These are phyloP conservation scores for Trichoderma arundinaceum DNA, from an alignment of 2,329 filamentous ascomycete genomes.

Conservation along the genomic window DNA sequence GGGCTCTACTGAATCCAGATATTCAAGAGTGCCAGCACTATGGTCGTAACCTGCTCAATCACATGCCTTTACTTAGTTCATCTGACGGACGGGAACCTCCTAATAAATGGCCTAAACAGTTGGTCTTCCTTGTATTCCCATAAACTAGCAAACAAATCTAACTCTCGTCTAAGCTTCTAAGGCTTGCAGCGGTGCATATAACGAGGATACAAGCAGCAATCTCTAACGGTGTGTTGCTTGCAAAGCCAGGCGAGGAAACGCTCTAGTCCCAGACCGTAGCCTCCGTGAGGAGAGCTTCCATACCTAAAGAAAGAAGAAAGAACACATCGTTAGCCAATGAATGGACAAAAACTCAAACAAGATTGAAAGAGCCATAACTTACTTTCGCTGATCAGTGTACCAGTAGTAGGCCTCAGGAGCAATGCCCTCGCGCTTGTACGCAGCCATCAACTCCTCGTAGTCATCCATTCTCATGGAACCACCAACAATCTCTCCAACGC, in stretches of 20 bases:
- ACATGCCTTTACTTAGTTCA: background rate
- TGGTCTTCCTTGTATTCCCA: constrained; percentile 13
- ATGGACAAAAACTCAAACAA: background rate
- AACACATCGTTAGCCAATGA: constrained; percentile 1
- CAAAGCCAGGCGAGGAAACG: constrained; percentile 65
- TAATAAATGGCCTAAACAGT: background rate
- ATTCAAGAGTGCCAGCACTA: background rate
- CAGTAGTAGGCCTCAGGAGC: constrained; percentile 89
- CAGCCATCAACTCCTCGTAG: constrained; percentile 85
- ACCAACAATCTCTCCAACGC: constrained; percentile 95
- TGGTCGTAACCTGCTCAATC: background rate
- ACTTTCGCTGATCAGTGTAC: constrained; percentile 97
- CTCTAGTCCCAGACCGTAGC: constrained; percentile 78
- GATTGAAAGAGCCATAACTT: constrained; percentile 16
- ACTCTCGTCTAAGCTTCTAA: constrained; percentile 45
- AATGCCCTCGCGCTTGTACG: constrained; percentile 86
- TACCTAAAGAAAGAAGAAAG: constrained; percentile 52
- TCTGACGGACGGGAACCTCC: background rate
- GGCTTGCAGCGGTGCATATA: constrained; percentile 83
- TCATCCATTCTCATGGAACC: constrained; percentile 96
- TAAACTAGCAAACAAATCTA: constrained; percentile 23
- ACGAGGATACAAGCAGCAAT: constrained; percentile 75
- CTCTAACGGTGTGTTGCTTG: constrained; percentile 67
- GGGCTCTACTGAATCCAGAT: background rate
- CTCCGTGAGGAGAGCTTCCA: constrained; percentile 88